Base-by-base conservation (phyloP, 1,139 yeast species). In the Yarrowia galli region DNA sequence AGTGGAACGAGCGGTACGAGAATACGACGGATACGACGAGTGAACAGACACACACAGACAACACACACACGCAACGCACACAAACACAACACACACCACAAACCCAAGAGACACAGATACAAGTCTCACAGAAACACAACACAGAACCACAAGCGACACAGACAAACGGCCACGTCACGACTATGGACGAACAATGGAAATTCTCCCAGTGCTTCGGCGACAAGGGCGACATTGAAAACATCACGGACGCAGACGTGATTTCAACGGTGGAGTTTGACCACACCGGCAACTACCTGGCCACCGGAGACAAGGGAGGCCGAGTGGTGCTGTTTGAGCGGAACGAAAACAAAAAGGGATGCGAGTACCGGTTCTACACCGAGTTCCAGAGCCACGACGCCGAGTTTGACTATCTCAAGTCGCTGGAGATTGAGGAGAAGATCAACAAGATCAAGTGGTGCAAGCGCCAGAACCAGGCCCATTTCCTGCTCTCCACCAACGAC, bases 311-410 rank as follows among this genome's bases (percentile, higher is more conserved):
- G 76, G 99, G 99, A 66, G 99, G 99, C 32, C 85, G 99, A 73
- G 98, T 96, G 51, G 99, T 96, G 16, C 81, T 96, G 69, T 96
- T 96, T 79, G 98, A 95, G 79, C 85, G 98, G 74, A 92, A 92
- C 78, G 89, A 88, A 73, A 79, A 82, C 71, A 90, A 90, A 76
- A 87, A 88, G 77, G 89, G 89, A 71, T 95, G 98, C 78, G 99
- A 96, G 78, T 96, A 96, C 80, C 87, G 92, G 75, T 96, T 96
- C 79, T 89, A 91, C 77, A 95, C 99, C 32, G 99, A 96, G 79
- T 96, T 96, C 78, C 99, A 96, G 81, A 87, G 95, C 76, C 99
- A 96, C 79, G 99, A 96, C 78, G 98, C 99, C 12, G 99, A 96
- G 79, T 96, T 96, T 76, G 99, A 95, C 80, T 96, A 96, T 80